Percentiles rank a stretch among this genome's conserved stretches.
Conservation (phyloP, 2,329 filamentous ascomycete genomes). For the Juglanconis juglandina region DNA sequence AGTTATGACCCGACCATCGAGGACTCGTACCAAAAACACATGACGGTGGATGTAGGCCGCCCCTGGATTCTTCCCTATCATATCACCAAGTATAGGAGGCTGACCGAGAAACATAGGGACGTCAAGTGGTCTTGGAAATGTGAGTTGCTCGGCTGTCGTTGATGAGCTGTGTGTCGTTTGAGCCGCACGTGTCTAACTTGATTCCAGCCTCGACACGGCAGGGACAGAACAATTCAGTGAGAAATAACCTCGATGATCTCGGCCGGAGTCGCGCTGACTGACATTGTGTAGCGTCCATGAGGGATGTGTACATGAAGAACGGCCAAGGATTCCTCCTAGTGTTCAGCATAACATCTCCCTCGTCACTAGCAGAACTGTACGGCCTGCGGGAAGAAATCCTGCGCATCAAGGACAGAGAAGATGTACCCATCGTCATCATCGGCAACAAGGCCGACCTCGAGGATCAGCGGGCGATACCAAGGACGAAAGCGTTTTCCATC, state of each 20-base stretch:
- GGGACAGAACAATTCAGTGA: slow-evolving; percentile 90
- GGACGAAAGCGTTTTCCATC: slow-evolving; percentile 75
- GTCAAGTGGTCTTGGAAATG: slow-evolving; percentile 88
- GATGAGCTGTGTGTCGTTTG: slow-evolving; percentile 8
- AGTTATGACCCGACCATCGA: slow-evolving; percentile 78
- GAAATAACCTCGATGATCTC: slow-evolving; percentile 30
- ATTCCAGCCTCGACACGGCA: slow-evolving; percentile 72
- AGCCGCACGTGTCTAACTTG: slow-evolving; percentile 11
- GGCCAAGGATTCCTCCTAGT: slow-evolving; percentile 89
- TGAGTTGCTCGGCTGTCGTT: slow-evolving; percentile 40
- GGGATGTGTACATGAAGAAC: slow-evolving; percentile 89
- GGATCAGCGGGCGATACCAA: slow-evolving; percentile 75
- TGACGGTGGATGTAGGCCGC: slow-evolving; percentile 77
- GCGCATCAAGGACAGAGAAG: slow-evolving; percentile 84
- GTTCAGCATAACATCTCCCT: slow-evolving; percentile 83
- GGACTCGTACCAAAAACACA: slow-evolving; percentile 71
- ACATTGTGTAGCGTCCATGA: slow-evolving; percentile 54
- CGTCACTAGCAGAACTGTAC: slow-evolving; percentile 77
- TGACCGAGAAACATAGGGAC: slow-evolving; percentile 55
- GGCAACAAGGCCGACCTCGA: slow-evolving; percentile 90
- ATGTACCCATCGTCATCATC: slow-evolving; percentile 82
- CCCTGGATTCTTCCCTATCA: not conserved
- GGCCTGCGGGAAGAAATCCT: slow-evolving; percentile 85
- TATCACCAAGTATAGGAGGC: slow-evolving; percentile 23
- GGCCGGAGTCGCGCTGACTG: slow-evolving; percentile 16